Percentiles rank a stretch among this genome's conserved stretches.
These are phyloP conservation scores for Phylloporus arenicola DNA, from an alignment of 768 basidiomycete species.

Conservation along the genomic window DNA sequence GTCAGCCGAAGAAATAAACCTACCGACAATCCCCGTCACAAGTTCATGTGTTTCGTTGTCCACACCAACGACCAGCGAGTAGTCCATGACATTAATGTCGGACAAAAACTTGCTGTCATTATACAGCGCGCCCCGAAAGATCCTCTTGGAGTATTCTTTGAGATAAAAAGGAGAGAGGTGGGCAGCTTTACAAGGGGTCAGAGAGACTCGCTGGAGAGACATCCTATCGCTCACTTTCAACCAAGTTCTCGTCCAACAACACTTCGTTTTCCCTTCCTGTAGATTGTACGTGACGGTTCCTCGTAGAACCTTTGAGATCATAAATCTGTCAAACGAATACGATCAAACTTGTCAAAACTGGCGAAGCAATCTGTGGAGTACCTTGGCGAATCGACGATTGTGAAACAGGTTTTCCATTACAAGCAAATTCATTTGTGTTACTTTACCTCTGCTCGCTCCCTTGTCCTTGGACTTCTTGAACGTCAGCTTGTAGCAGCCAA, in stretches of 20 bases:
- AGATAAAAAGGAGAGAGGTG: slow-evolving; percentile 88
- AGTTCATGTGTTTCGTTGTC: slow-evolving; percentile 83
- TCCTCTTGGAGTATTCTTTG: slow-evolving; percentile 93
- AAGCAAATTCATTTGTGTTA: slow-evolving; percentile 89
- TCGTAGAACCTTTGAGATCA: slow-evolving; percentile 92
- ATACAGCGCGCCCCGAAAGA: slow-evolving; percentile 82
- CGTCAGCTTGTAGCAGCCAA: slow-evolving; percentile 92
- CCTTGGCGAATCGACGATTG: slow-evolving; percentile 84
- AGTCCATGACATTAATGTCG: slow-evolving; percentile 96
- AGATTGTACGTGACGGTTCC: slow-evolving; percentile 88
- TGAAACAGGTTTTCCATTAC: slow-evolving; percentile 99
- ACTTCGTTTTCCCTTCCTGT: slow-evolving; percentile 92
- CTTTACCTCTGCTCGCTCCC: slow-evolving; percentile 58
- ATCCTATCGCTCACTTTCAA: slow-evolving; percentile 57
- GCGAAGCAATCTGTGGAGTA: slow-evolving; percentile 24
- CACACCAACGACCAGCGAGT: slow-evolving; percentile 94
- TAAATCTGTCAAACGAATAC: slow-evolving; percentile 59
- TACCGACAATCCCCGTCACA: slow-evolving; percentile 95
- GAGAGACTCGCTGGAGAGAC: neutral
- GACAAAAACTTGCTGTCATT: slow-evolving; percentile 96
- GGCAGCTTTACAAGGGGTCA: slow-evolving; percentile 48
- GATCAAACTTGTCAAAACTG: slow-evolving; percentile 2
- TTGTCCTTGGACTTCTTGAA: slow-evolving; percentile 77
- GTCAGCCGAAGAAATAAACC: slow-evolving; percentile 27
- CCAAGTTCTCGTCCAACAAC: slow-evolving; percentile 91